Conservation (phyloP, 2,329 filamentous ascomycete species). For the Teratosphaeria epicoccoides region DNA sequence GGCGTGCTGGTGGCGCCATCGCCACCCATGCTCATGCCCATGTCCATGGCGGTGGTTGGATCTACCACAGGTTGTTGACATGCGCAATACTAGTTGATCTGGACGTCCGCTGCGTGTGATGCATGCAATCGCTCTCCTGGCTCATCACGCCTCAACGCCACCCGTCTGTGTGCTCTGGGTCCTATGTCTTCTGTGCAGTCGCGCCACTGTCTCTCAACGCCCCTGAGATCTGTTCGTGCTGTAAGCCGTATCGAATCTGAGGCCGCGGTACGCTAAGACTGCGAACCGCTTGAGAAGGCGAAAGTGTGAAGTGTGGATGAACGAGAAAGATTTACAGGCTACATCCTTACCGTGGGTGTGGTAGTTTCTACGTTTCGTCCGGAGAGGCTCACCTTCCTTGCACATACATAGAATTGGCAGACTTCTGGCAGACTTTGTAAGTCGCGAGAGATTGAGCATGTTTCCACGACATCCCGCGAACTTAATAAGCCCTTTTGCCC, state of each 20-base stretch:
- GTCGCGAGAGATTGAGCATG: background rate
- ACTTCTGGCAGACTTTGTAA: background rate
- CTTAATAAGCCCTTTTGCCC: no score
- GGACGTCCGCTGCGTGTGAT: background rate
- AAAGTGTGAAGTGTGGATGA: background rate
- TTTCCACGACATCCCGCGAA: no score
- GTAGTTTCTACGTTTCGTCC: background rate
- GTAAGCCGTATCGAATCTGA: background rate
- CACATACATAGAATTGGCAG: background rate
- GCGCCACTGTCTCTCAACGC: background rate
- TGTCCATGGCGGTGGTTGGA: constrained; percentile 5
- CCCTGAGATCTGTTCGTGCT: background rate
- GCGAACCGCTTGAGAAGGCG: background rate
- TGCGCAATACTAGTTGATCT: background rate
- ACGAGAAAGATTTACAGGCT: background rate
- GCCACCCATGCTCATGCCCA: constrained; percentile 15
- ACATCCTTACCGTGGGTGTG: background rate
- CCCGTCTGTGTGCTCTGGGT: background rate
- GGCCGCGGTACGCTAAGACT: background rate
- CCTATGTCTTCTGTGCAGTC: background rate
- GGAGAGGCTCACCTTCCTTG: background rate
- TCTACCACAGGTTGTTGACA: background rate
- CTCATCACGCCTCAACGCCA: background rate
- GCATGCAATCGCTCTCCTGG: background rate
- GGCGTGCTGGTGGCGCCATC: constrained; percentile 12